These are phyloP conservation scores for Trichoderma sp. DNA, from an alignment of 2,329 filamentous ascomycete species.

Conservation along the genomic window DNA sequence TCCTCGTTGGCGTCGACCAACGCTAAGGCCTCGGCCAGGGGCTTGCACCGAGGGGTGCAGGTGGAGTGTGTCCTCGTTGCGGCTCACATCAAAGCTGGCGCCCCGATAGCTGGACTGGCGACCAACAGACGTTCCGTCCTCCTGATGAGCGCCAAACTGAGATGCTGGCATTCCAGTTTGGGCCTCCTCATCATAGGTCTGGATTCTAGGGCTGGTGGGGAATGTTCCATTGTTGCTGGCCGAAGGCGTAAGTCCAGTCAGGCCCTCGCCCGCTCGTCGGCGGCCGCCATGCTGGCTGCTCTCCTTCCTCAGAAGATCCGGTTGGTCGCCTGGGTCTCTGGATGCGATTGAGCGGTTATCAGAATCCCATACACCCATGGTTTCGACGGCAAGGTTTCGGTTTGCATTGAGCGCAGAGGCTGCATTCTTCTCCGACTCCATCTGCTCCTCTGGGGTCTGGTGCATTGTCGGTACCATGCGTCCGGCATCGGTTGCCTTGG, in stretches of 20 bases:
- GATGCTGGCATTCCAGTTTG: conserved; percentile 39
- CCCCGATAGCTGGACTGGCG: conserved; percentile 21
- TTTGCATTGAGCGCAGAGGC: conserved; percentile 47
- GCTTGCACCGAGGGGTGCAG: conserved; percentile 24
- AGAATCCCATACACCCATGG: conserved; percentile 31
- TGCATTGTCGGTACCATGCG: conserved; percentile 61
- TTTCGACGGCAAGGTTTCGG: conserved; percentile 35
- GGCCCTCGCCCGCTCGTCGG: conserved; percentile 51
- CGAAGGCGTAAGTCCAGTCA: conserved; percentile 40
- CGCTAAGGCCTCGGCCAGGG: conserved; percentile 25
- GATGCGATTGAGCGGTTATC: conserved; percentile 27
- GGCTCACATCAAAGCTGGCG: conserved; percentile 25
- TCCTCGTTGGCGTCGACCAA: conserved; percentile 50
- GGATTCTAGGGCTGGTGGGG: conserved; percentile 38
- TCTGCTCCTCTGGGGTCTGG: conserved; percentile 33
- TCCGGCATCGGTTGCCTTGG: conserved; percentile 61
- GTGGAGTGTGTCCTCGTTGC: conserved; percentile 26
- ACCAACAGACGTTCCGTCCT: conserved; percentile 10
- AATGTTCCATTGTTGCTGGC: conserved; percentile 32
- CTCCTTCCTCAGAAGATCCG: conserved; percentile 44
- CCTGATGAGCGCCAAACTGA: conserved; percentile 37
- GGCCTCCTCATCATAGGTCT: conserved; percentile 48
- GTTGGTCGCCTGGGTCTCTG: conserved; percentile 38
- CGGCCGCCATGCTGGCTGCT: conserved; percentile 51
- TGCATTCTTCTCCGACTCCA: conserved; percentile 47